Evolutionary conservation across 225 moss, liverwort and hornwort genomes (phyloP), one percentile per base, ranked within the genome.

Genomic region (Rhytidiadelphus loreus): DNA sequence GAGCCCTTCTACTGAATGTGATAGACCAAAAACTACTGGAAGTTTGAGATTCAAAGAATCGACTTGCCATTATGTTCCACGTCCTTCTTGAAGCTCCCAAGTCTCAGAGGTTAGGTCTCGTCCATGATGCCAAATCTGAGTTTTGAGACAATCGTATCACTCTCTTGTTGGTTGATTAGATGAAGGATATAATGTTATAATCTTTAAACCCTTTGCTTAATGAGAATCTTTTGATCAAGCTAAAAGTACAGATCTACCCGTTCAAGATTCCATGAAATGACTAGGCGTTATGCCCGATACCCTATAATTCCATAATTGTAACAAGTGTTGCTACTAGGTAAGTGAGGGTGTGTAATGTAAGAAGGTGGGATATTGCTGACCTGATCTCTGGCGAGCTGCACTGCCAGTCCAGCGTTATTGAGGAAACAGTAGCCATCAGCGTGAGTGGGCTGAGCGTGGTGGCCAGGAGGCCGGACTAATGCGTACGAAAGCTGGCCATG

Each of bases 391-490:
- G 93, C 94, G 46, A 96, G 93, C 88, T 96, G 95, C 92, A 91
- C 94, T 78, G 94, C 96, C 61, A 96, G 70, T 74, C 92, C 96
- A 19, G 96, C 94, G 80, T 96, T 96, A 77, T 96, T 96, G 35
- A 96, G 93, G 65, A 95, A 96, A 74, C 96, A 96, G 87, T 96
- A 96, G 52, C 96, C 96, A 60, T 95, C 96, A 44, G 96, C 95
- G 29, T 75, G 94, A 23, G 94, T 90, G 43, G 96, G 94, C 87
- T 96, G 95, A 29, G 96, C 96, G 79, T 96, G 96, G 92, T 96
- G 96, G 33, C 96, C 96, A 44, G 96, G 96, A 86, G 96, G 96
- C 79, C 96, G 92, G 69, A 96, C 95, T 44, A 96, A 85, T 44
- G 96, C 95, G 88, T 96, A 96, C 23, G 93, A 93, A 37, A 95